Evolutionary conservation across 176 grass and related monocot species (phyloP), one percentile per base, ranked within the genome.

Genomic region (Triticum monococcum): DNA sequence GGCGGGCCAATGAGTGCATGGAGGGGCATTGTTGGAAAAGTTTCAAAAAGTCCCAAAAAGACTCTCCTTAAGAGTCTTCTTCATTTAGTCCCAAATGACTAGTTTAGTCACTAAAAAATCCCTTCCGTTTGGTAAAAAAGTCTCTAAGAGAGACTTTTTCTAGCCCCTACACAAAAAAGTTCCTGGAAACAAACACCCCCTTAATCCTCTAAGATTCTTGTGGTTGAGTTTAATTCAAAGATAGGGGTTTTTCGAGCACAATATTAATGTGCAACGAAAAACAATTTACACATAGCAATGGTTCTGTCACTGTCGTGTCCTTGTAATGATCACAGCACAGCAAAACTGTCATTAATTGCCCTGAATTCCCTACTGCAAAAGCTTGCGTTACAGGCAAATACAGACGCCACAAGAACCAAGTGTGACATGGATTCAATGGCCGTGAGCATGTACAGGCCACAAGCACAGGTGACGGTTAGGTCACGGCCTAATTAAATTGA

Each of bases 341-440:
- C 12, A 52, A 23, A 31, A 57, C n/a, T 67, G 79, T 78, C 30
- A 72, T 18, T 61, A 30, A 67, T 20, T 57, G 33, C 3, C 10
- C 22, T 77, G 30, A 22, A 17, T 71, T 54, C 85, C 68, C 28
- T 61, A 23, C 5, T 16, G 12, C 28, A 37, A 64, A 66, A 45
- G 46, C 20, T 23, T 18, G 17, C 28, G 60, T 59, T 86, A 38
- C 30, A 52, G 57, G n/a, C 64, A 33, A 86, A 86, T 64, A 72
- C 72, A 46, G 66, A 73, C 80, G 74, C 41, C 74, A 67, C 66
- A 83, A 83, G 73, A 86, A 87, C 65, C 74, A 78, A 83, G 13
- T 22, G 7, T 13, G 73, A 17, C 43, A 79, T 79, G 67, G 80
- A 79, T 83, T 68, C 80, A 67, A 31, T 79, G 75, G 69, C n/a